These are phyloP conservation scores for Lumnitzera racemosa DNA, from an alignment of 345 rosid genomes.

Conservation along the genomic window DNA sequence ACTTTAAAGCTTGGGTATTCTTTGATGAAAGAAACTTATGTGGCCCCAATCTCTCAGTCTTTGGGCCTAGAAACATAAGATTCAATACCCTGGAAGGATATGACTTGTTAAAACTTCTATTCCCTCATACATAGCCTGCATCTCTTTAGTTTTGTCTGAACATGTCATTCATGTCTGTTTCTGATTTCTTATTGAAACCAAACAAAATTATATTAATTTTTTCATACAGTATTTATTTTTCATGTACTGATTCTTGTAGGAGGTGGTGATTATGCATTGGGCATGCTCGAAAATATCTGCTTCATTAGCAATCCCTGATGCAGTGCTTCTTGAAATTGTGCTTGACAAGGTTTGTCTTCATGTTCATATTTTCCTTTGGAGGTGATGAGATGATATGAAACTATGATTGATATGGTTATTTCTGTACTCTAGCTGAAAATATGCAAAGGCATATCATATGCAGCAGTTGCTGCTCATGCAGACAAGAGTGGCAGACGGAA, in stretches of 20 bases:
- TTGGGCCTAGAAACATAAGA: no score
- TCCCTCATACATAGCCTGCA: no score
- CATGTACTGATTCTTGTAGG: constrained; percentile 28
- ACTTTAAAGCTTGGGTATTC: no score
- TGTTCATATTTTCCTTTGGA: background rate
- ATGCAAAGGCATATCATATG: constrained; percentile 91
- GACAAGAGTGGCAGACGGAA: constrained; percentile 88
- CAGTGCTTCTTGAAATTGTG: constrained; percentile 74
- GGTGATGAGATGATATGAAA: constrained; percentile 1
- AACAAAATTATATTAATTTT: no score
- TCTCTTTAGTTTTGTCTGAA: no score
- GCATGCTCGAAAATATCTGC: constrained; percentile 92
- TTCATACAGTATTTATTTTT: no score
- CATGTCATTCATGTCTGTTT: background rate
- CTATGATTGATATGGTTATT: constrained; percentile 13
- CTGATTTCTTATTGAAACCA: background rate
- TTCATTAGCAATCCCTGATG: constrained; percentile 81
- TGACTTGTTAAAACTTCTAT: no score
- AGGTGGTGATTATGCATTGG: constrained; percentile 99
- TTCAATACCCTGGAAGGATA: no score
- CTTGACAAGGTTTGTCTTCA: constrained; percentile 74
- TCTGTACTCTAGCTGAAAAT: constrained; percentile 67
- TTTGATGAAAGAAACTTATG: no score
- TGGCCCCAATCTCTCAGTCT: no score
- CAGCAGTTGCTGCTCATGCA: constrained; percentile 99